phyloP scores from a whole-genome alignment of 768 basidiomycete species.

The Tulasnella sp. region DNA sequence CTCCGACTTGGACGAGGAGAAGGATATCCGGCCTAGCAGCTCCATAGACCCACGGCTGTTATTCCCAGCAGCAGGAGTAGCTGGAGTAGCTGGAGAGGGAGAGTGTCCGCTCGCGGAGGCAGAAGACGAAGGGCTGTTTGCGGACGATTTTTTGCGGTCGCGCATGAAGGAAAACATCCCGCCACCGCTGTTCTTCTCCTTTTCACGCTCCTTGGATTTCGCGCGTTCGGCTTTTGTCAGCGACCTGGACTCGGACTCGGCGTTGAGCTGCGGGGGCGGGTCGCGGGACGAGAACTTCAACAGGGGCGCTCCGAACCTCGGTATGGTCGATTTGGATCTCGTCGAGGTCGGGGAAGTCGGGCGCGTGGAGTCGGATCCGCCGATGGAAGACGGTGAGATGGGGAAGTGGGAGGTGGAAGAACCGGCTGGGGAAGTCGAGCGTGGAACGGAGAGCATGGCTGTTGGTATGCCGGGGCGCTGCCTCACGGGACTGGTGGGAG shows the following conservation, averaged over 20 bases:
- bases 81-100: not conserved
- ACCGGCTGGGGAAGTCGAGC: not conserved
- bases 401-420: slow-evolving; percentile 2
- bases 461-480: not conserved
- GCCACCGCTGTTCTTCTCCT: not conserved
- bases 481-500: not conserved
- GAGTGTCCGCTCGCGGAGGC: too few relatives aligned
- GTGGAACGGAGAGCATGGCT: not conserved
- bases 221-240: not conserved
- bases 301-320: not conserved
- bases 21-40: not conserved
- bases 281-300: not conserved
- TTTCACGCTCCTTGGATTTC: not conserved
- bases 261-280: not conserved
- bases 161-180: slow-evolving; percentile 11
- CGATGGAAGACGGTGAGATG: not conserved
- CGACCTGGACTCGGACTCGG: not conserved
- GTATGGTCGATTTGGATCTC: not conserved
- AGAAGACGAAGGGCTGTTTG: not conserved
- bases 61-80: not conserved
- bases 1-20: not conserved
- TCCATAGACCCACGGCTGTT: not conserved
- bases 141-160: slow-evolving; percentile 2
- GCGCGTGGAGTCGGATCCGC: not conserved
- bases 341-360: not conserved